These are phyloP conservation scores for Trypanosoma caninum DNA, from an alignment of 208 protist species.

Conservation along the genomic window DNA sequence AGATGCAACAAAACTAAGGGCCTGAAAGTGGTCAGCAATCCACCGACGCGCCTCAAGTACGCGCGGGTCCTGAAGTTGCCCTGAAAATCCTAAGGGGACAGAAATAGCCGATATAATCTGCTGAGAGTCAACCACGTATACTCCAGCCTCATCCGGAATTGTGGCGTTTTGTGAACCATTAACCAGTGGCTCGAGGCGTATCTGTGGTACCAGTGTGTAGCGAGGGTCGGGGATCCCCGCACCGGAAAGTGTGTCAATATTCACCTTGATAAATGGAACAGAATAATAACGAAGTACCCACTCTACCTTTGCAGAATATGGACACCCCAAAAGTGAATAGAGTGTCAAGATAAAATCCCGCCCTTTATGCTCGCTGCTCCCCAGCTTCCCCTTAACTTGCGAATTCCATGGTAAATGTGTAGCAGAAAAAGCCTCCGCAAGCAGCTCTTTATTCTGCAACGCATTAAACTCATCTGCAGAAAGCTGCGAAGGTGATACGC, in stretches of 20 bases:
- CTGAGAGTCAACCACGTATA: conserved; percentile 64
- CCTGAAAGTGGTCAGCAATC: conserved; percentile 69
- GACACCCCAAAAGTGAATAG: conserved; percentile 77
- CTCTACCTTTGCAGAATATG: conserved; percentile 85
- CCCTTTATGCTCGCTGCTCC: conserved; percentile 13
- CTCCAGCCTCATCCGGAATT: conserved; percentile 6
- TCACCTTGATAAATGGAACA: conserved; percentile 64
- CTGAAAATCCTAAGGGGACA: conserved; percentile 43
- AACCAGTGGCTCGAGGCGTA: conserved; percentile 38
- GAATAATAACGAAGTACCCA: conserved; percentile 56
- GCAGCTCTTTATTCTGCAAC: conserved; percentile 39
- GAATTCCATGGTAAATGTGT: conserved; percentile 54
- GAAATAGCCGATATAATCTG: conserved; percentile 49
- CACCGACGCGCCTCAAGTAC: conserved; percentile 52
- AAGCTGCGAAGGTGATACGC: conserved; percentile 16
- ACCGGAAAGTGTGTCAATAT: conserved; percentile 69
- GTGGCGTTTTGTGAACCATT: background rate
- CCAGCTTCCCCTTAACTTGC: conserved; percentile 3
- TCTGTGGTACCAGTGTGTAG: conserved; percentile 74
- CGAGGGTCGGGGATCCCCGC: conserved; percentile 50
- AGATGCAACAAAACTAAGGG: conserved; percentile 59
- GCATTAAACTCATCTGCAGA: conserved; percentile 66
- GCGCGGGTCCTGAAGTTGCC: conserved; percentile 42
- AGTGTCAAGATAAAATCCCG: conserved; percentile 48
- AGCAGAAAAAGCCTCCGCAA: conserved; percentile 37